Conservation (phyloP, 208 protist species). For the Acanthamoeba healyi region DNA sequence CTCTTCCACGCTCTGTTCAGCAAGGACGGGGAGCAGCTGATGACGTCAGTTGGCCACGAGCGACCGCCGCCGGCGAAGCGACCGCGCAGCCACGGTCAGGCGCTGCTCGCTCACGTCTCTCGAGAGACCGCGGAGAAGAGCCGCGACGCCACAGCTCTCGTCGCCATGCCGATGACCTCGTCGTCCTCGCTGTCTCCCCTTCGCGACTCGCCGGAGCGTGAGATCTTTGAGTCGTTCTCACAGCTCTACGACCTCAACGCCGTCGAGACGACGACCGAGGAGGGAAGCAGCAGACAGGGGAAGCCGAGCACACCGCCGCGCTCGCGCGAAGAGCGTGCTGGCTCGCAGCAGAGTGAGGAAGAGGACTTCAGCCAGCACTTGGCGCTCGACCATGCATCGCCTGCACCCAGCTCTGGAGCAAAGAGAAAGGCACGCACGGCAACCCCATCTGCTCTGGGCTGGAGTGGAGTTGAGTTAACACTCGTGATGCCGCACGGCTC, state of each 20-base stretch:
- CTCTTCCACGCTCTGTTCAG: conserved; percentile 60
- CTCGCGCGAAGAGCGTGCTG: not conserved
- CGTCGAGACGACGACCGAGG: not conserved
- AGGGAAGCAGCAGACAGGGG: not conserved
- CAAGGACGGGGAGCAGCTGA: not conserved
- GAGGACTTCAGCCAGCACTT: conserved; percentile 56
- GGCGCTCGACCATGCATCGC: not conserved
- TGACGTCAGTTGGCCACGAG: too few species aligned
- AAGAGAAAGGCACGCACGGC: not conserved
- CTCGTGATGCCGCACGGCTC: too few species aligned
- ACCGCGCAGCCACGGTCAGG: not conserved
- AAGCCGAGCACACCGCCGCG: too few species aligned
- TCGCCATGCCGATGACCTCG: not conserved
- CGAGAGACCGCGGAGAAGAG: not conserved
- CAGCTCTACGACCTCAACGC: not conserved
- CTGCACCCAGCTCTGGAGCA: not conserved
- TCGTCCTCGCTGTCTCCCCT: conserved; percentile 49
- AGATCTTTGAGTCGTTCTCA: conserved; percentile 43
- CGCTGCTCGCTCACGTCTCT: not conserved
- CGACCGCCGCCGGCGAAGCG: not conserved
- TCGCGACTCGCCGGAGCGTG: conserved; percentile 40
- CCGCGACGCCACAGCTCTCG: not conserved
- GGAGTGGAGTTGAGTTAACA: not conserved
- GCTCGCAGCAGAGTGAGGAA: not conserved
- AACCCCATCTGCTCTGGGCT: not conserved